Evolutionary conservation across 1,284 basidiomycete genomes (phyloP).

Genomic region (Irpex rosettiformis): DNA sequence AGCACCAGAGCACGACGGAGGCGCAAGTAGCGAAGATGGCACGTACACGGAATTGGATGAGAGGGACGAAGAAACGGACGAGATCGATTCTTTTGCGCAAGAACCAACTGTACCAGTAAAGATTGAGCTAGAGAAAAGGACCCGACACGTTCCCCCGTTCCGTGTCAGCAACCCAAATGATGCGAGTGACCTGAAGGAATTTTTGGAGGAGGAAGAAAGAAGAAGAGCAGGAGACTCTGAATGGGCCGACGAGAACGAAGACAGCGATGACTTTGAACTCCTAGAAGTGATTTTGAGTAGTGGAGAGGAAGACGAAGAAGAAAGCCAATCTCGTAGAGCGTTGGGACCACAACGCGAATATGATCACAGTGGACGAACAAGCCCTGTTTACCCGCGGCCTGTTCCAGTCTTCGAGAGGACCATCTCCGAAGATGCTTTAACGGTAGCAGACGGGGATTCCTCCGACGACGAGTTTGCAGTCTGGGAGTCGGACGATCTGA

Average conservation of each 20-base stretch:
- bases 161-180: constrained; percentile 42
- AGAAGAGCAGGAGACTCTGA: constrained; percentile 46
- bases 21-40: constrained; percentile 24
- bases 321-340: background rate
- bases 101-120: constrained; percentile 28
- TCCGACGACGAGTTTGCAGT: constrained; percentile 46
- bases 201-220: constrained; percentile 57
- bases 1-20: constrained; percentile 20
- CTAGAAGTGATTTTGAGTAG: constrained; percentile 17
- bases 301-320: constrained; percentile 7
- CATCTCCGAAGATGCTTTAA: constrained; percentile 4
- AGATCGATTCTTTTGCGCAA: constrained; percentile 37
- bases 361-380: background rate
- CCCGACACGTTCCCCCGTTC: constrained; percentile 40
- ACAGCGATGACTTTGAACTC: constrained; percentile 1
- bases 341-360: background rate
- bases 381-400: background rate
- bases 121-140: constrained; percentile 30
- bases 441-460: constrained; percentile 20
- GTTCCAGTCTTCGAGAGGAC: background rate
- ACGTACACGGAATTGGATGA: constrained; percentile 27
- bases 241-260: constrained; percentile 26
- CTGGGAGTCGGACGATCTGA: too few relatives aligned
- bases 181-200: constrained; percentile 59
- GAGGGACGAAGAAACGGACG: constrained; percentile 33